Percentiles rank a stretch among this genome's conserved stretches.
Conservation (phyloP, 202 grass and related monocot species). For the Bolboschoenoplectus hybrid region DNA sequence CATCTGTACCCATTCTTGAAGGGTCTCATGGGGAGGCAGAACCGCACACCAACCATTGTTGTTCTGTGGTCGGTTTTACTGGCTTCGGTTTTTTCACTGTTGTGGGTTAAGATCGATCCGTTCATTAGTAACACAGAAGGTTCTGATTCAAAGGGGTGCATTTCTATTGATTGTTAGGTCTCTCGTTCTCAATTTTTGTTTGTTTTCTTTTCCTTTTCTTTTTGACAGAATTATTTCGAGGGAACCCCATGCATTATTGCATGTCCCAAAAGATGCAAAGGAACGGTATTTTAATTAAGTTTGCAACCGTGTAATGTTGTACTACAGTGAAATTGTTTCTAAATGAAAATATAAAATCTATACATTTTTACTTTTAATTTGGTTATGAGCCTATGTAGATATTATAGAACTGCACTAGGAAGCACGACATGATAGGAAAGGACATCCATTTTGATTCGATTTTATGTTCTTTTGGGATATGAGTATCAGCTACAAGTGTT, state of each 20-base stretch:
- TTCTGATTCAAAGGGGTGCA: conserved; percentile 46
- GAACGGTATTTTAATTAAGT: conserved; percentile 2
- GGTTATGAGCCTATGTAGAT: not conserved
- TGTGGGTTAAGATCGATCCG: conserved; percentile 98
- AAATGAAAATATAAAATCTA: conserved; percentile 12
- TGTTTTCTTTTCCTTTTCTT: not conserved
- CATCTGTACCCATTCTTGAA: conserved; percentile 99
- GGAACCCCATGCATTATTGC: not conserved
- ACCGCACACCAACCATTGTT: conserved; percentile 95
- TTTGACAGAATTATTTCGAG: not conserved
- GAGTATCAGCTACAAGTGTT: no score
- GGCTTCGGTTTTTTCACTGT: conserved; percentile 91
- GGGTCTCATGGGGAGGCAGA: conserved; percentile 96
- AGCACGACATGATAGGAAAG: not conserved
- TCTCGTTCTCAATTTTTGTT: not conserved
- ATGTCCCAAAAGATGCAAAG: not conserved
- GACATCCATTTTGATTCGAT: not conserved
- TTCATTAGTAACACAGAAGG: conserved; percentile 59
- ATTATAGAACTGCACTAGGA: not conserved
- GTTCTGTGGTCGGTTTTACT: conserved; percentile 93
- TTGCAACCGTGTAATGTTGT: conserved; percentile 23
- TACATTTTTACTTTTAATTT: not conserved
- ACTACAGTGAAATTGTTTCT: not conserved
- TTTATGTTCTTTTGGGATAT: not conserved
- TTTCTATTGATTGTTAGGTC: conserved; percentile 71